Conservation (phyloP, 1,284 basidiomycete genomes). For the Tylopilus sp. region DNA sequence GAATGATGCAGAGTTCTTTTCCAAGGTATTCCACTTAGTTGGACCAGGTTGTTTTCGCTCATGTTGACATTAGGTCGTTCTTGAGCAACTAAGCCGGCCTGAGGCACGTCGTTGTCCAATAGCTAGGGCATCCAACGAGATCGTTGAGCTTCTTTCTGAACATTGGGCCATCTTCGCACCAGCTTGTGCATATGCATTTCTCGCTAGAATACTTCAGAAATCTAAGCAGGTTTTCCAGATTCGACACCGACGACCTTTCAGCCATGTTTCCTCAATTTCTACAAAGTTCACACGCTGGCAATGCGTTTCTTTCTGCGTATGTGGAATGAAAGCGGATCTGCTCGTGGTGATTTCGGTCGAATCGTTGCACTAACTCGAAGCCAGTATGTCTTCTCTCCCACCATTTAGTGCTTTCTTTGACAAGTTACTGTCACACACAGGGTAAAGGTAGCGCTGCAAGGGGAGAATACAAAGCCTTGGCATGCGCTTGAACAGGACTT, state of each 20-base stretch:
- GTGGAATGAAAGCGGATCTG: slow-evolving; percentile 92
- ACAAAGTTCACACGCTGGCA: slow-evolving; percentile 78
- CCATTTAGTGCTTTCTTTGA: slow-evolving; percentile 9
- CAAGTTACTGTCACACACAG: slow-evolving; percentile 35
- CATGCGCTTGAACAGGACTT: slow-evolving; percentile 86
- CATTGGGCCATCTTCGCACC: slow-evolving; percentile 82
- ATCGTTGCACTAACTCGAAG: slow-evolving; percentile 81
- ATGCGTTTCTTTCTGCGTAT: slow-evolving; percentile 90
- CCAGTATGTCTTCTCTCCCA: slow-evolving; percentile 56
- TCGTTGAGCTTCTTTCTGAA: slow-evolving; percentile 84
- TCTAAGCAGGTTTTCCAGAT: slow-evolving; percentile 43
- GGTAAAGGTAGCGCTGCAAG: slow-evolving; percentile 72
- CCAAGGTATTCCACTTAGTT: slow-evolving; percentile 53
- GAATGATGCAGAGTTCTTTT: slow-evolving; percentile 75
- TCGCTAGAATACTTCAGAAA: slow-evolving; percentile 6
- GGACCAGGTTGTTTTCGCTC: background rate
- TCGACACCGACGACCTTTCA: slow-evolving; percentile 82
- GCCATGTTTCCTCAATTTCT: slow-evolving; percentile 87
- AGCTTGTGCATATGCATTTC: slow-evolving; percentile 51
- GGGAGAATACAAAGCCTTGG: slow-evolving; percentile 79
- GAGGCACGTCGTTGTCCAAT: slow-evolving; percentile 81
- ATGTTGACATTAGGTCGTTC: slow-evolving; percentile 52
- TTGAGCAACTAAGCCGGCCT: slow-evolving; percentile 82
- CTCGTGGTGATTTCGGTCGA: slow-evolving; percentile 74
- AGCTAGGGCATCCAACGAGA: slow-evolving; percentile 81